phyloP scores from a whole-genome alignment of 805 yeast genomes.

The Saturnispora silvae region DNA sequence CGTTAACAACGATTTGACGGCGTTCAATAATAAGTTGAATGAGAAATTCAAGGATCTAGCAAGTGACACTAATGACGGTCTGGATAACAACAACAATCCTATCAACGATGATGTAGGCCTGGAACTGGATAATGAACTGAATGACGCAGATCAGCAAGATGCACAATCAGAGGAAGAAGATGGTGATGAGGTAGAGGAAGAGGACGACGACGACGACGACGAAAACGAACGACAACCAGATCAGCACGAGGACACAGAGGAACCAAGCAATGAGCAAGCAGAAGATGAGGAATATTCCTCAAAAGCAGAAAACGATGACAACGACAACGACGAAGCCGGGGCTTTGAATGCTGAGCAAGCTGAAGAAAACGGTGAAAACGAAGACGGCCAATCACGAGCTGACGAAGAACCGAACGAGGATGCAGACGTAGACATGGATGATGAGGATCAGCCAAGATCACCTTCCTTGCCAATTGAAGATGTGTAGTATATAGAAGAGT shows the following conservation, averaged over 20 bases:
- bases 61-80: constrained; percentile 1
- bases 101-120: too few relatives aligned
- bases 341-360: too few relatives aligned
- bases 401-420: not conserved
- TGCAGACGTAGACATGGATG: not conserved
- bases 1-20: constrained; percentile 15
- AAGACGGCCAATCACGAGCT: not conserved
- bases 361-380: not conserved
- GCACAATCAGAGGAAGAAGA: constrained; percentile 11
- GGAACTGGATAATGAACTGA: too few relatives aligned
- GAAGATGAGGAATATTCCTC: constrained; percentile 5
- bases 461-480: too few relatives aligned
- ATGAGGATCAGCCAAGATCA: not conserved
- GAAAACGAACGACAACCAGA: constrained; percentile 4
- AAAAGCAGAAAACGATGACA: too few relatives aligned
- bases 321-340: too few relatives aligned
- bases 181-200: constrained; percentile 9
- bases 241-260: constrained; percentile 8
- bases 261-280: not conserved
- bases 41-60: constrained; percentile 6
- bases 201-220: constrained; percentile 4
- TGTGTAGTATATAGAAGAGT: too few relatives aligned
- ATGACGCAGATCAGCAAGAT: constrained; percentile 10
- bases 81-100: too few relatives aligned
- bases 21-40: constrained; percentile 10